phyloP scores from a whole-genome alignment of 495 filamentous ascomycete genomes.

The Podospora anserina region DNA sequence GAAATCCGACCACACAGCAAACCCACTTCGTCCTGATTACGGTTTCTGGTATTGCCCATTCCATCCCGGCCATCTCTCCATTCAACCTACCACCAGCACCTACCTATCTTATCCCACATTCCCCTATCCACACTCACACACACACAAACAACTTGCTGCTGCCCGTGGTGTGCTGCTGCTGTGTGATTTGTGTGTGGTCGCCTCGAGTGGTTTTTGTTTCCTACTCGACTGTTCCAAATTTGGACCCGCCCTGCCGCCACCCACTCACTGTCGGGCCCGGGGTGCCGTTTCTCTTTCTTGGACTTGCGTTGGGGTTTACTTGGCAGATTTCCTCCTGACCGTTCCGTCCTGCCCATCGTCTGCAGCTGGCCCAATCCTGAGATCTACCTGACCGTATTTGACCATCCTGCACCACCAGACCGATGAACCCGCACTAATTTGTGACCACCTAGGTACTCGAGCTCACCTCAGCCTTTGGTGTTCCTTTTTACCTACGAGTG shows the following conservation, averaged over 20 bases:
- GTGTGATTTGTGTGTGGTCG: no score
- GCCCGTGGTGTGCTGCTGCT: no score
- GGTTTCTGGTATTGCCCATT: conserved; percentile 6
- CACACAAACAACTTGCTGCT: no score
- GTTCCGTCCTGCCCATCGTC: neutral
- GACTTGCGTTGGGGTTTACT: neutral
- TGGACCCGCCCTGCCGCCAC: neutral
- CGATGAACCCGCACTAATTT: neutral
- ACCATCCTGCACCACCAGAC: neutral
- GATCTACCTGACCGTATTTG: neutral
- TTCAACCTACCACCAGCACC: neutral
- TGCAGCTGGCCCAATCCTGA: neutral
- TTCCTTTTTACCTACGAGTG: neutral
- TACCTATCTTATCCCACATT: neutral
- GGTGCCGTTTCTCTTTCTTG: no score
- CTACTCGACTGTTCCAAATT: neutral
- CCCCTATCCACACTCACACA: neutral
- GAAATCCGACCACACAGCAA: conserved; percentile 19
- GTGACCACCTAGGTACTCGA: neutral
- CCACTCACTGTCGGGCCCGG: neutral
- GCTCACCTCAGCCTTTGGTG: neutral
- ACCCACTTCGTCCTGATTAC: conserved; percentile 15
- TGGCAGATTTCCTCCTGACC: neutral
- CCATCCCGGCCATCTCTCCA: conserved; percentile 5
- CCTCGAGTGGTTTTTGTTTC: no score